Evolutionary conservation across 1,139 yeast species (phyloP).

Genomic region (Nakaseomyces sp.): DNA sequence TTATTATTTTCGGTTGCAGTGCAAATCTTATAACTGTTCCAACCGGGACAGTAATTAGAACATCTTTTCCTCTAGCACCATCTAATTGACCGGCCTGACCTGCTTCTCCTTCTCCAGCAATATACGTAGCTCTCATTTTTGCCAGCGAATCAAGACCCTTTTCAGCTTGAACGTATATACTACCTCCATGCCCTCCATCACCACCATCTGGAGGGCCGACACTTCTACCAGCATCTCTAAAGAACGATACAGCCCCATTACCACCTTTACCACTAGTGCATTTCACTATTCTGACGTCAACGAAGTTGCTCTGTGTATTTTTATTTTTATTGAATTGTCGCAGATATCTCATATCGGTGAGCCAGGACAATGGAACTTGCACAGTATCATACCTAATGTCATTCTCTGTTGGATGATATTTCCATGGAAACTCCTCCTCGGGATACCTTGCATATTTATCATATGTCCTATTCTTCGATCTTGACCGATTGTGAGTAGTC

Average conservation of each 20-base stretch:
- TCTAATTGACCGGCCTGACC: constrained; percentile 76
- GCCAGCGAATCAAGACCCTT: constrained; percentile 64
- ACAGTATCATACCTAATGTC: constrained; percentile 27
- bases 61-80: constrained; percentile 74
- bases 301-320: constrained; percentile 35
- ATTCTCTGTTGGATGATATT: constrained; percentile 10
- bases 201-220: constrained; percentile 98
- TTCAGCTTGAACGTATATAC: constrained; percentile 72
- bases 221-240: constrained; percentile 75
- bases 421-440: background rate
- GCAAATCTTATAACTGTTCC: constrained; percentile 87
- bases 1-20: constrained; percentile 55
- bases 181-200: constrained; percentile 93
- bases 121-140: constrained; percentile 54
- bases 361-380: constrained; percentile 33
- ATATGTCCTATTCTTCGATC: background rate
- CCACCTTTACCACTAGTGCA: constrained; percentile 84
- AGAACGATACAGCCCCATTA: constrained; percentile 75
- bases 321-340: constrained; percentile 34
- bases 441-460: constrained; percentile 2
- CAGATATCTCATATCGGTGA: constrained; percentile 28
- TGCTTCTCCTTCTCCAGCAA: constrained; percentile 59
- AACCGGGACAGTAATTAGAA: constrained; percentile 76
- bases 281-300: constrained; percentile 60
- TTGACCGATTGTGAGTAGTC: constrained; percentile 9